These are phyloP conservation scores for Pestalotiopsis sp. DNA, from an alignment of 2,329 filamentous ascomycete species.

Conservation along the genomic window DNA sequence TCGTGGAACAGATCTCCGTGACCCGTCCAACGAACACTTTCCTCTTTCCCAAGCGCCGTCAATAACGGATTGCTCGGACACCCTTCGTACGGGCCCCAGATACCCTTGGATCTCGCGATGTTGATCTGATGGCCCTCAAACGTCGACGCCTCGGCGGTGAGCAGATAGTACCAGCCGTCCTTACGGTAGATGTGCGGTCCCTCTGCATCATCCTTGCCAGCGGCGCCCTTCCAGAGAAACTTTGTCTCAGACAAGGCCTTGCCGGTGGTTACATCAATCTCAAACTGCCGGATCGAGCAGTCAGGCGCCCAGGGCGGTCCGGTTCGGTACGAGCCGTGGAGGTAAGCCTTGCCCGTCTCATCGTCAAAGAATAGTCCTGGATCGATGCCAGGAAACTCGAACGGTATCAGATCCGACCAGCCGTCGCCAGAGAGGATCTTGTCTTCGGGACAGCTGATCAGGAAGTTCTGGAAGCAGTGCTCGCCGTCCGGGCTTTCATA, in stretches of 20 bases:
- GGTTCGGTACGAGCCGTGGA: background rate
- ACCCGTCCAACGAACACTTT: constrained; percentile 33
- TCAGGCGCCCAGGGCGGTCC: background rate
- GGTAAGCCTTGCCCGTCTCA: background rate
- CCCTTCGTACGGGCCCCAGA: constrained; percentile 39
- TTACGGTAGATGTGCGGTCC: constrained; percentile 42
- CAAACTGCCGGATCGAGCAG: background rate
- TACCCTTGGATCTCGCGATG: constrained; percentile 34
- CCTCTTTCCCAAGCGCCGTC: constrained; percentile 30
- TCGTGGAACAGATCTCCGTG: constrained; percentile 37
- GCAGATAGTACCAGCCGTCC: constrained; percentile 43
- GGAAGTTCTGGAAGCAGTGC: background rate
- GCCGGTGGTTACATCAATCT: background rate
- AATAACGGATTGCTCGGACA: constrained; percentile 40
- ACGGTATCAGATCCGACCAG: background rate
- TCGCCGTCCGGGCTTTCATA: background rate
- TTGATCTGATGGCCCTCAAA: constrained; percentile 37
- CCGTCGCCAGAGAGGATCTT: background rate
- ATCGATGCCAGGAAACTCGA: background rate
- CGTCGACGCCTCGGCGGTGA: constrained; percentile 49
- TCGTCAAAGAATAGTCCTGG: background rate
- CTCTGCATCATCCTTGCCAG: constrained; percentile 34
- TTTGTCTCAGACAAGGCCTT: background rate
- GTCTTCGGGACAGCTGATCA: background rate
- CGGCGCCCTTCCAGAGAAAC: constrained; percentile 32